Evolutionary conservation across 2,329 filamentous ascomycete genomes (phyloP).

Genomic region (Fusarium praegraminearum): DNA sequence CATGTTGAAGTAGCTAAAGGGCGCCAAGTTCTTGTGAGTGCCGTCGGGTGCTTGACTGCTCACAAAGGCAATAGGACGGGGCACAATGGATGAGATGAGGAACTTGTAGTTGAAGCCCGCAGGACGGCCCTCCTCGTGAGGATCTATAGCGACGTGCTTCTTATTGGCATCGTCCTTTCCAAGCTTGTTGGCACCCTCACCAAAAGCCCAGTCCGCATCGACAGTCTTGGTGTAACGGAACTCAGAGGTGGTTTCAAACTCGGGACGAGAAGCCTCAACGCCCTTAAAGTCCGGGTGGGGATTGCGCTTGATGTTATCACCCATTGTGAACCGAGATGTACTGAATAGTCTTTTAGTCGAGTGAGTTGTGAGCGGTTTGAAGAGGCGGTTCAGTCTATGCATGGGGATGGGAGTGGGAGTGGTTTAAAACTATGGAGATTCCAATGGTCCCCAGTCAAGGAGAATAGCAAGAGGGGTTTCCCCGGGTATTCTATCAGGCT

Average conservation of each 20-base stretch:
- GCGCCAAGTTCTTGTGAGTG: slow-evolving; percentile 77
- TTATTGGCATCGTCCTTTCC: slow-evolving; percentile 33
- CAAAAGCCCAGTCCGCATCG: slow-evolving; percentile 74
- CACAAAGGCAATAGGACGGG: slow-evolving; percentile 80
- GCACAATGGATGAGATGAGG: slow-evolving; percentile 84
- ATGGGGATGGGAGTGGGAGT: slow-evolving; percentile 4
- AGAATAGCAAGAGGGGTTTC: slow-evolving; percentile 10
- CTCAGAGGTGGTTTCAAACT: slow-evolving; percentile 63
- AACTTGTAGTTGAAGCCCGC: slow-evolving; percentile 88
- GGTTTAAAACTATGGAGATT: slow-evolving; percentile 22
- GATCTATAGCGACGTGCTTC: slow-evolving; percentile 84
- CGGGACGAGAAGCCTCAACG: slow-evolving; percentile 74
- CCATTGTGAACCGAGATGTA: slow-evolving; percentile 47
- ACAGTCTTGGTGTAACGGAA: slow-evolving; percentile 73
- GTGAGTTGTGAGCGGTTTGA: slow-evolving; percentile 20
- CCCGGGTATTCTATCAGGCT: slow-evolving; percentile 11
- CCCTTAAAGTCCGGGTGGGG: slow-evolving; percentile 76
- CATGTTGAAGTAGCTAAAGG: slow-evolving; percentile 88
- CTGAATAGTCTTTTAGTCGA: slow-evolving; percentile 7
- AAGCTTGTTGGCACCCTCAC: slow-evolving; percentile 72
- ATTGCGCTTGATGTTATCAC: slow-evolving; percentile 64
- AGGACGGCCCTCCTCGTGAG: slow-evolving; percentile 76
- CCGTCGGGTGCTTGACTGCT: slow-evolving; percentile 71
- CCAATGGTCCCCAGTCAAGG: not conserved
- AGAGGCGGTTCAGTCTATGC: not conserved